Conservation (phyloP, 768 basidiomycete genomes). For the Mycena venus region DNA sequence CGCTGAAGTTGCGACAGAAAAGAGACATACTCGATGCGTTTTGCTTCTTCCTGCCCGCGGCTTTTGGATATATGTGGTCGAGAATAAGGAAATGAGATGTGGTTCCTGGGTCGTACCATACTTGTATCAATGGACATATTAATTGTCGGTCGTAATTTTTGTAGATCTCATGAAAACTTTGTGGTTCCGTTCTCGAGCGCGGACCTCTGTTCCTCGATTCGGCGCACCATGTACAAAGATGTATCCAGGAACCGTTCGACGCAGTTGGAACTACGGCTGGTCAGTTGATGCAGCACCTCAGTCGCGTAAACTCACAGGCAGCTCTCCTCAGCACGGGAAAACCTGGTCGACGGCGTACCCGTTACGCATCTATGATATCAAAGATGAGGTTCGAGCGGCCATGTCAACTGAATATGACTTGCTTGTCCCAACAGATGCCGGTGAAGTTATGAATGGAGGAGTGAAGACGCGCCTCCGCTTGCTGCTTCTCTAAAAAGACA, state of each 20-base stretch:
- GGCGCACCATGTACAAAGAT: conserved; percentile 71
- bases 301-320: conserved; percentile 66
- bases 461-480: conserved; percentile 73
- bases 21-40: conserved; percentile 77
- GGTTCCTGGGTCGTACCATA: conserved; percentile 22
- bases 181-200: conserved; percentile 2
- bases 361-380: conserved; percentile 76
- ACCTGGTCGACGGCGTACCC: conserved; percentile 80
- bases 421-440: conserved; percentile 95
- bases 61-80: conserved; percentile 63
- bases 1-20: conserved; percentile 66
- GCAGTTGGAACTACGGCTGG: conserved; percentile 67
- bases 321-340: conserved; percentile 82
- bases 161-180: conserved; percentile 26
- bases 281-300: neutral
- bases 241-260: conserved; percentile 88
- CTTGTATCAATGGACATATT: conserved; percentile 19
- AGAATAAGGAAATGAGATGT: conserved; percentile 46
- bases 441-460: conserved; percentile 83
- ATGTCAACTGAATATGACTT: conserved; percentile 43
- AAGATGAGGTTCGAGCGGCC: neutral
- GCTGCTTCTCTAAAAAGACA: conserved; percentile 84
- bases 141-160: too few relatives aligned
- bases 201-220: conserved; percentile 63
- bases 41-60: conserved; percentile 76